phyloP scores from a whole-genome alignment of 2,329 filamentous ascomycete genomes.

The Exophiala oligosperma region DNA sequence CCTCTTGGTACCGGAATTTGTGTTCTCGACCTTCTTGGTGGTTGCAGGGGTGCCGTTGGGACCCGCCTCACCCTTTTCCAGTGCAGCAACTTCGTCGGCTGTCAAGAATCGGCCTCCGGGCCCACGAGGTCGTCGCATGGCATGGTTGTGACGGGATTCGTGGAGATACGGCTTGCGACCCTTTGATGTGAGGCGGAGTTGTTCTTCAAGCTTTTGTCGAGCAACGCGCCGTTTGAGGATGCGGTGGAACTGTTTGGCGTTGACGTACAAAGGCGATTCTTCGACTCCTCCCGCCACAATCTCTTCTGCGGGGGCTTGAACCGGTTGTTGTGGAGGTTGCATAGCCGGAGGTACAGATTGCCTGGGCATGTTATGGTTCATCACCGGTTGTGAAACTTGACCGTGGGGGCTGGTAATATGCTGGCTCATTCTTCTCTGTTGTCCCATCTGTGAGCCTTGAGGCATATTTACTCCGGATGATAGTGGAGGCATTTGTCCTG shows the following conservation, averaged over 20 bases:
- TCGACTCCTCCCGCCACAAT: constrained; percentile 71
- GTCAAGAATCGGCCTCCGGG: constrained; percentile 95
- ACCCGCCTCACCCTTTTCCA: constrained; percentile 63
- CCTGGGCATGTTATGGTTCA: constrained; percentile 64
- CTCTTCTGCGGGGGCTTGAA: constrained; percentile 71
- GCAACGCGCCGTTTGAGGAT: constrained; percentile 94
- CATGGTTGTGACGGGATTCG: constrained; percentile 96
- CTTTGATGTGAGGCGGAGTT: constrained; percentile 86
- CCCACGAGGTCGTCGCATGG: constrained; percentile 91
- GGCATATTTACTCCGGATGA: constrained; percentile 51
- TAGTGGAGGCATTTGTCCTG: constrained; percentile 35
- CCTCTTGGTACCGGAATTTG: constrained; percentile 47
- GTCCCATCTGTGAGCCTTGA: constrained; percentile 57
- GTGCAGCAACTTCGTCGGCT: constrained; percentile 88
- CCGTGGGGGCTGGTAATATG: constrained; percentile 72
- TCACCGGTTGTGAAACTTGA: constrained; percentile 70
- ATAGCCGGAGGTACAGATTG: constrained; percentile 52
- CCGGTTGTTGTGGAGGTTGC: constrained; percentile 52
- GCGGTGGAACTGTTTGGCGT: constrained; percentile 97
- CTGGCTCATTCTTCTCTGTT: constrained; percentile 70
- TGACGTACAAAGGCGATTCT: constrained; percentile 94
- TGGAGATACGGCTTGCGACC: constrained; percentile 96
- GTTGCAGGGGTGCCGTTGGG: constrained; percentile 31
- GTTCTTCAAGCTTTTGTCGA: constrained; percentile 89
- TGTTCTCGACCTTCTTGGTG: constrained; percentile 33